Evolutionary conservation across 208 protist genomes (phyloP).

Genomic region (Leishmania turanica): DNA sequence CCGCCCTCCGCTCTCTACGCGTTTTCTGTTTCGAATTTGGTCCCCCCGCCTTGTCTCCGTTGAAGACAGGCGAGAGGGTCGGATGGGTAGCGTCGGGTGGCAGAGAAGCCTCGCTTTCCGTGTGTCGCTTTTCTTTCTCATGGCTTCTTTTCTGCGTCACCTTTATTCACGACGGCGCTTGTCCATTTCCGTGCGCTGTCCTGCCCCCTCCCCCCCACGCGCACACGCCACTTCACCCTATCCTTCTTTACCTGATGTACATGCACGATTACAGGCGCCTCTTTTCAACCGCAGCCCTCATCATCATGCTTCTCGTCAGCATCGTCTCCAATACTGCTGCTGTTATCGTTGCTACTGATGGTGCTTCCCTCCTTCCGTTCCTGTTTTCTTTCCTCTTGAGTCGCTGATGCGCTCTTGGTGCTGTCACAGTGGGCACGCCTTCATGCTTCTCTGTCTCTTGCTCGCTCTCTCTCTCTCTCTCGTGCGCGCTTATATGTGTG

Average conservation of each 20-base stretch:
- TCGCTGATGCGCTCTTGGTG: not conserved
- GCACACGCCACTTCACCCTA: not conserved
- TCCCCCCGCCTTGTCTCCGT: not conserved
- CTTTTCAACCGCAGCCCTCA: not conserved
- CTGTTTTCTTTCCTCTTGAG: too few species aligned
- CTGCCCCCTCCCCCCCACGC: not conserved
- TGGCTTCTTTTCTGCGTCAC: not conserved
- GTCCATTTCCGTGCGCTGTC: not conserved
- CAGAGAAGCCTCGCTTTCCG: not conserved
- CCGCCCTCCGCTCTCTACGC: not conserved
- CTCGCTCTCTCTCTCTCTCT: not conserved
- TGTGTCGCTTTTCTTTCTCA: not conserved
- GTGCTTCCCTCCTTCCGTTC: not conserved
- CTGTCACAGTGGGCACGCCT: not conserved
- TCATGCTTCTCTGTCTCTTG: not conserved
- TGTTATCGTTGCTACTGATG: not conserved
- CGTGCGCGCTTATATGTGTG: not conserved
- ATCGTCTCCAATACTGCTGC: not conserved
- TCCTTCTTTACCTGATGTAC: not conserved
- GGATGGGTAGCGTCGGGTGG: not conserved
- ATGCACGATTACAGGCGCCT: not conserved
- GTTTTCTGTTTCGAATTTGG: not conserved
- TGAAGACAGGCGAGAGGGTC: not conserved
- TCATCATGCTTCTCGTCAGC: not conserved
- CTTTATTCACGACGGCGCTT: not conserved